These are phyloP conservation scores for Furcasterigmium sp. DNA, from an alignment of 2,329 filamentous ascomycete genomes.

Conservation along the genomic window DNA sequence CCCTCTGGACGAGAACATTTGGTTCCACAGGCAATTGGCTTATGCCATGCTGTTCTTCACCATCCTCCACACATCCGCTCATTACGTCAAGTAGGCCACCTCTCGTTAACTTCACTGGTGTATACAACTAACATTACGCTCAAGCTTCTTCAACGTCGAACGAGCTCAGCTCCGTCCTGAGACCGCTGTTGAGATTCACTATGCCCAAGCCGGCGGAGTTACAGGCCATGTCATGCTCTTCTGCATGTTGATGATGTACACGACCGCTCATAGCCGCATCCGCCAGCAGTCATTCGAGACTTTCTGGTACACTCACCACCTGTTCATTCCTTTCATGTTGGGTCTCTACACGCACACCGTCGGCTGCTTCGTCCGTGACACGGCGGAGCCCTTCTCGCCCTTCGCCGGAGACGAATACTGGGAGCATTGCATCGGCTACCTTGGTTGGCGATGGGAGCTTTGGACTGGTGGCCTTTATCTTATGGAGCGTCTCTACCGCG, in stretches of 20 bases:
- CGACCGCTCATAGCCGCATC: constrained; percentile 87
- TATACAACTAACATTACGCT: constrained; percentile 13
- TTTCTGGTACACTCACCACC: constrained; percentile 98
- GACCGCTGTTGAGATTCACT: constrained; percentile 85
- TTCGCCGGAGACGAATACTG: constrained; percentile 81
- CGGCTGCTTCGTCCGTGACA: constrained; percentile 93
- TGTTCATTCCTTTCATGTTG: constrained; percentile 95
- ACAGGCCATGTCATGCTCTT: constrained; percentile 97
- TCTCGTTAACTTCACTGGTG: constrained; percentile 6
- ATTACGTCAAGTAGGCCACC: constrained; percentile 82
- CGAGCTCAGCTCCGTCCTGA: constrained; percentile 73
- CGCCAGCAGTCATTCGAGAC: constrained; percentile 97
- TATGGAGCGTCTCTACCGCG: constrained; percentile 82
- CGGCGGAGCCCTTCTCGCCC: constrained; percentile 65
- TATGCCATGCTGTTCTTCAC: constrained; percentile 85
- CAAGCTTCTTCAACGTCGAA: constrained; percentile 92
- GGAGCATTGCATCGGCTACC: constrained; percentile 89
- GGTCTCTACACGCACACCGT: constrained; percentile 94
- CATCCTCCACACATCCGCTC: constrained; percentile 67
- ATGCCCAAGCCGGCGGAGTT: constrained; percentile 80
- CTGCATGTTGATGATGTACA: constrained; percentile 99
- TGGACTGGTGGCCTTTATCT: constrained; percentile 82
- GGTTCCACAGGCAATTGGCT: constrained; percentile 93
- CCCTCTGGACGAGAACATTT: constrained; percentile 92
- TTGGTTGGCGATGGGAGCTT: constrained; percentile 97